phyloP scores from a whole-genome alignment of 495 filamentous ascomycete species.

The Astrothelium subdiscretum region DNA sequence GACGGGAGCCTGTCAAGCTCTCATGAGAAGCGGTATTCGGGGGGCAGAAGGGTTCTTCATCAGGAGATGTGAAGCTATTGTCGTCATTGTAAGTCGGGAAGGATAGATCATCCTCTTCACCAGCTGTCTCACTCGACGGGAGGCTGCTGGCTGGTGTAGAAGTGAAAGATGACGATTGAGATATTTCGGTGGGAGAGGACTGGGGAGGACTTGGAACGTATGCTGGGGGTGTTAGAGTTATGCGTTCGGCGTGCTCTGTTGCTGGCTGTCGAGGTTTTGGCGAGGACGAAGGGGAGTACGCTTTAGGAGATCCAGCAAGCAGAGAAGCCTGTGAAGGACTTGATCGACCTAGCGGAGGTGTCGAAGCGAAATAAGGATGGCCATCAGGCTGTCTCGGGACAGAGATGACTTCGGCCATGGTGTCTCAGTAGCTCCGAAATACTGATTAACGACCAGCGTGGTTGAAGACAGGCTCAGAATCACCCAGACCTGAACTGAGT shows the following conservation, averaged over 20 bases:
- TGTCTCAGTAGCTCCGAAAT: not conserved
- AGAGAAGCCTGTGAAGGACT: not conserved
- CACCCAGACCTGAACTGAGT: no score
- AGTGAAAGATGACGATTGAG: slow-evolving; percentile 5
- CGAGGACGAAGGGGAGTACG: not conserved
- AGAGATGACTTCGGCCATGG: slow-evolving; percentile 5
- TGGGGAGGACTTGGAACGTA: slow-evolving; percentile 3
- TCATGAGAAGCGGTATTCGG: not conserved
- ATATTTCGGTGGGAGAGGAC: slow-evolving; percentile 3
- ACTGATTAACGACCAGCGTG: no score
- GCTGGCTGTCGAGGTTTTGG: not conserved
- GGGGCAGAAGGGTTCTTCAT: not conserved
- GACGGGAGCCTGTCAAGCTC: slow-evolving; percentile 2
- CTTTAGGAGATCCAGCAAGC: not conserved
- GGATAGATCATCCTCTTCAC: slow-evolving; percentile 7
- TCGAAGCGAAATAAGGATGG: not conserved
- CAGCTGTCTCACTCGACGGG: not conserved
- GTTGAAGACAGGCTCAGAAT: no score
- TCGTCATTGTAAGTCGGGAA: slow-evolving; percentile 11
- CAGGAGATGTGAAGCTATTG: slow-evolving; percentile 1
- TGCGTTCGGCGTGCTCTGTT: not conserved
- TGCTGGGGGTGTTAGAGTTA: not conserved
- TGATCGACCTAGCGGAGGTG: not conserved
- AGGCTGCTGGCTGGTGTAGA: slow-evolving; percentile 7
- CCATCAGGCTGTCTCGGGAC: slow-evolving; percentile 6